These are phyloP conservation scores for Cryptococcus jaspeensis DNA, from an alignment of 1,284 basidiomycete species.

Conservation along the genomic window DNA sequence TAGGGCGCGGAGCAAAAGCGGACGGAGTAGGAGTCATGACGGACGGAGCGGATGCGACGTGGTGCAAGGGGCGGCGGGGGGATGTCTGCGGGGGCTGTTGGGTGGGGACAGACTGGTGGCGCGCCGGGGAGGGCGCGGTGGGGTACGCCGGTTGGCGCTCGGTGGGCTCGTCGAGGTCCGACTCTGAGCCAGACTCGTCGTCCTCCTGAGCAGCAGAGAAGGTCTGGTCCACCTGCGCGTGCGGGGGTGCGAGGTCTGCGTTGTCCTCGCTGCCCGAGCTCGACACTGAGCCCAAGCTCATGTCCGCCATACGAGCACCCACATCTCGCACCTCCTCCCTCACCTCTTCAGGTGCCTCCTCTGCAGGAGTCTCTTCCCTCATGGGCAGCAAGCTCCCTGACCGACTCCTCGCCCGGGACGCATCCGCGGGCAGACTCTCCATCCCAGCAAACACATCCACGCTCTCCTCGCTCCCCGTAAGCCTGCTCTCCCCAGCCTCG, in stretches of 20 bases:
- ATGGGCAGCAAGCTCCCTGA: no score
- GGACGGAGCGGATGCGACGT: constrained; percentile 33
- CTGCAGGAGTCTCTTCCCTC: neutral
- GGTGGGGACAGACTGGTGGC: neutral
- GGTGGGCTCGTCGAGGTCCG: constrained; percentile 12
- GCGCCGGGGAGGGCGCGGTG: neutral
- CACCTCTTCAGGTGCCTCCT: constrained; percentile 4
- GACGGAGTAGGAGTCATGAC: constrained; percentile 36
- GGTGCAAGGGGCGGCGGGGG: constrained; percentile 27
- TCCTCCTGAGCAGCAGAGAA: neutral
- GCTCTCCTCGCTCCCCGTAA: constrained; percentile 58
- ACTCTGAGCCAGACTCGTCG: constrained; percentile 7
- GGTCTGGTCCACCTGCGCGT: neutral
- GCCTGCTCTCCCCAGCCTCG: constrained; percentile 36
- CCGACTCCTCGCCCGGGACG: neutral
- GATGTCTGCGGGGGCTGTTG: constrained; percentile 6
- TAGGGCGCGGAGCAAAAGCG: constrained; percentile 21
- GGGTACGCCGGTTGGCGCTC: neutral
- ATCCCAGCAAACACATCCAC: constrained; percentile 84
- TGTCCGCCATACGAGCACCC: neutral
- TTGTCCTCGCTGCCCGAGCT: constrained; percentile 8
- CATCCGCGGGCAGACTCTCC: constrained; percentile 60
- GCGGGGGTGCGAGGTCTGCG: neutral
- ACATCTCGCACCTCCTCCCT: neutral
- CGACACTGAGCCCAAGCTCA: constrained; percentile 7